Percentiles rank a stretch among this genome's conserved stretches.
These are phyloP conservation scores for Sedum album DNA, from an alignment of 164 flowering plant species.

Conservation along the genomic window DNA sequence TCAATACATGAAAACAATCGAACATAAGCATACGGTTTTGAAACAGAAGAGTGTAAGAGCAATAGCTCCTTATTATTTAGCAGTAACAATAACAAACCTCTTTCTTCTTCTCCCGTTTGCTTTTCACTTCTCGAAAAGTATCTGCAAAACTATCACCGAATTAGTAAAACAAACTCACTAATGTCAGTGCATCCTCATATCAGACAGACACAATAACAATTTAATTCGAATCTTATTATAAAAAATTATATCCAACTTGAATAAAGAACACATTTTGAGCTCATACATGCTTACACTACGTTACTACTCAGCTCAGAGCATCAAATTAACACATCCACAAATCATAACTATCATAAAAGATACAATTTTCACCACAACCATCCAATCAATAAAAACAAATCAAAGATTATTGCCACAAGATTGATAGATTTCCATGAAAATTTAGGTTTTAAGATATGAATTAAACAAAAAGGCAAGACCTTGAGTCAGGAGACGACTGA, in stretches of 20 bases:
- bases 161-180: slow-evolving; percentile 2
- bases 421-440: too few species aligned
- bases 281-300: neutral
- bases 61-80: neutral
- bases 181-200: too few species aligned
- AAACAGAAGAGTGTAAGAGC: neutral
- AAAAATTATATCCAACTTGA: neutral
- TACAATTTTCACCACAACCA: neutral
- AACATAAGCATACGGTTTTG: neutral
- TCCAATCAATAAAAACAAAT: neutral
- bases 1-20: too few species aligned
- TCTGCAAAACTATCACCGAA: slow-evolving; percentile 38
- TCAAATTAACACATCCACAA: too few species aligned
- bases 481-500: slow-evolving; percentile 75
- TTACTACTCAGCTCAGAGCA: too few species aligned
- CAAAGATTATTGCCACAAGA: neutral
- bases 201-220: neutral
- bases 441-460: too few species aligned
- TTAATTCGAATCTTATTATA: too few species aligned
- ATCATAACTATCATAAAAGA: too few species aligned
- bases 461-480: slow-evolving; percentile 28
- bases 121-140: slow-evolving; percentile 97
- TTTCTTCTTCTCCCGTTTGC: slow-evolving; percentile 93
- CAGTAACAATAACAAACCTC: slow-evolving; percentile 41
- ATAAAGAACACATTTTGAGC: neutral